phyloP scores from a whole-genome alignment of 2,329 filamentous ascomycete genomes.

The Furcasterigmium furcatum region DNA sequence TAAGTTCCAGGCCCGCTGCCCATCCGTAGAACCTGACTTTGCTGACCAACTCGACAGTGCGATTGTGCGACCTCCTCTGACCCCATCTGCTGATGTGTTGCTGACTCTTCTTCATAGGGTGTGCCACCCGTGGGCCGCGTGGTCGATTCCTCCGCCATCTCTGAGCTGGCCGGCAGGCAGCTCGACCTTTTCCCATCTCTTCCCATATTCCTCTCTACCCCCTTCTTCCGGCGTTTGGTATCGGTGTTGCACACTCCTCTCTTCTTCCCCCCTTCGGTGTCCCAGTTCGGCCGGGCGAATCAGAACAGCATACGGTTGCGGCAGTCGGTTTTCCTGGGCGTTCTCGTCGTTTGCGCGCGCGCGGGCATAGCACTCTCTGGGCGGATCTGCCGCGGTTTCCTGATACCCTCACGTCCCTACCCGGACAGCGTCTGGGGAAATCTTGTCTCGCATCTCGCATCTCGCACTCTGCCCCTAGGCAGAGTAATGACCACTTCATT shows the following conservation, averaged over 20 bases:
- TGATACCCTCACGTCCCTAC: too few species aligned
- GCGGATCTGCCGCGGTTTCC: too few species aligned
- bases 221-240: background rate
- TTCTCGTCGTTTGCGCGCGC: too few species aligned
- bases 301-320: background rate
- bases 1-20: constrained; percentile 28
- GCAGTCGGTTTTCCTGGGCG: too few species aligned
- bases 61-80: constrained; percentile 35
- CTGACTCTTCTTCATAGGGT: constrained; percentile 8
- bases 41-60: constrained; percentile 34
- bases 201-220: background rate
- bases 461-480: too few species aligned
- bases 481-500: too few species aligned
- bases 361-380: too few species aligned
- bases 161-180: background rate
- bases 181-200: background rate
- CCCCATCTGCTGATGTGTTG: constrained; percentile 1
- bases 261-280: background rate
- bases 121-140: constrained; percentile 12
- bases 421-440: too few species aligned
- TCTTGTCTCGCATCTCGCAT: too few species aligned
- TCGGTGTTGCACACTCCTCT: background rate
- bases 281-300: background rate
- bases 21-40: background rate
- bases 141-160: constrained; percentile 14